Percentiles rank a stretch among this genome's conserved stretches.
Evolutionary conservation across 768 basidiomycete genomes (phyloP).

Genomic region (Strobilomyces dryophilus): DNA sequence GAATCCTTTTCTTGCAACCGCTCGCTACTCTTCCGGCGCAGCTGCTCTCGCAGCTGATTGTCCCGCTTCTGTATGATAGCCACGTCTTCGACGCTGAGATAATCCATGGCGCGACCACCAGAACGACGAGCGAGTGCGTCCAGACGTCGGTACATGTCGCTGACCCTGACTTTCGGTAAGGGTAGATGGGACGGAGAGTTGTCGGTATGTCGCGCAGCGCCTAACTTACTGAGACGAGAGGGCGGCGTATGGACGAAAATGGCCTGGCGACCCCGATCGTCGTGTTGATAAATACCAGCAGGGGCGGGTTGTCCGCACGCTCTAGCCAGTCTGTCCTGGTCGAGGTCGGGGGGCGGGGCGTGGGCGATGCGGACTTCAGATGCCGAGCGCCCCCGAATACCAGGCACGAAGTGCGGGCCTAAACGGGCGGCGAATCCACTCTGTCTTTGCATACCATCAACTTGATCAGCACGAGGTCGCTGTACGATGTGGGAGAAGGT

Average conservation of each 20-base stretch:
- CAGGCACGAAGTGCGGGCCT: slow-evolving; percentile 7
- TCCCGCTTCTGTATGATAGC: slow-evolving; percentile 15
- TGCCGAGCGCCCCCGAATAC: slow-evolving; percentile 19
- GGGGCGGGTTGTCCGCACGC: slow-evolving; percentile 24
- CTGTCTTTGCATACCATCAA: slow-evolving; percentile 7
- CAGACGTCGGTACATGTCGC: slow-evolving; percentile 24
- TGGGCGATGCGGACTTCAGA: slow-evolving; percentile 18
- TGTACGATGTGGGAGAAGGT: slow-evolving; percentile 11
- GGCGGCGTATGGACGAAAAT: neutral
- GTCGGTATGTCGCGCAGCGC: neutral
- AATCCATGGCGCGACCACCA: slow-evolving; percentile 25
- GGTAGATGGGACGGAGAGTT: slow-evolving; percentile 2
- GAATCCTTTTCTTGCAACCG: slow-evolving; percentile 20
- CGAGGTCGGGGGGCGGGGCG: slow-evolving; percentile 26
- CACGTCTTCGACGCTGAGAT: slow-evolving; percentile 23
- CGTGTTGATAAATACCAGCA: slow-evolving; percentile 2
- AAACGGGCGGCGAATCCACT: slow-evolving; percentile 14
- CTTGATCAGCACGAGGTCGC: slow-evolving; percentile 13
- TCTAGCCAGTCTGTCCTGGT: slow-evolving; percentile 26
- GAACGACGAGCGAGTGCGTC: slow-evolving; percentile 22
- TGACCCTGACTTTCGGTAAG: slow-evolving; percentile 17
- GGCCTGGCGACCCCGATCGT: slow-evolving; percentile 4
- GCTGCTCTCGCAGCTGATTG: slow-evolving; percentile 21
- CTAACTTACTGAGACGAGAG: neutral
- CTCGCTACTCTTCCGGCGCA: slow-evolving; percentile 16